These are phyloP conservation scores for Ampelocalamus luodianensis DNA, from an alignment of 176 grass and related monocot genomes.

Conservation along the genomic window DNA sequence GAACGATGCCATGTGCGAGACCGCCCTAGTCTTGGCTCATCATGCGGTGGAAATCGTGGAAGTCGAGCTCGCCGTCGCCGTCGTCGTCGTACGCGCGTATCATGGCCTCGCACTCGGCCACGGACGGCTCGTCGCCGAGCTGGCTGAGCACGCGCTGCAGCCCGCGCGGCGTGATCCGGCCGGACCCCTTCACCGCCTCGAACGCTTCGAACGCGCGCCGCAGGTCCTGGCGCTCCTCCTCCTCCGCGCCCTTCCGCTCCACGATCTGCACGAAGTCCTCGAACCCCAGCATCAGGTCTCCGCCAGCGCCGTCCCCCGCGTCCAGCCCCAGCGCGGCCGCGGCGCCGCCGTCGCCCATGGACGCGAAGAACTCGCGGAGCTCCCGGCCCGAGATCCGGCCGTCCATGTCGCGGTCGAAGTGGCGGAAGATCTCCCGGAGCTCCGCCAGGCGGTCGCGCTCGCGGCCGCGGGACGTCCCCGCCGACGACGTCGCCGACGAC, in stretches of 20 bases:
- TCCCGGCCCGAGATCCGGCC: constrained; percentile 68
- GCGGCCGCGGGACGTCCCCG: constrained; percentile 31
- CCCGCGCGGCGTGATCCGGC: constrained; percentile 85
- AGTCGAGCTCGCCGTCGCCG: constrained; percentile 91
- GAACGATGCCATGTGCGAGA: neutral
- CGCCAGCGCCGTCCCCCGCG: neutral
- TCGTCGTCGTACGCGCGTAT: constrained; percentile 85
- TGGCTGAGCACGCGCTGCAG: constrained; percentile 81
- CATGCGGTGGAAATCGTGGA: constrained; percentile 90
- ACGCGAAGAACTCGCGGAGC: constrained; percentile 68
- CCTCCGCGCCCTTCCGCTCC: constrained; percentile 66
- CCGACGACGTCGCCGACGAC: constrained; percentile 46
- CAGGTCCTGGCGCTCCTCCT: constrained; percentile 78
- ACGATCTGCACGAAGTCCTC: constrained; percentile 75
- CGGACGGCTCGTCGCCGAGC: constrained; percentile 79
- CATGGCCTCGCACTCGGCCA: constrained; percentile 83
- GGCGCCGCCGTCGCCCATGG: constrained; percentile 53
- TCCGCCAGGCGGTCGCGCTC: constrained; percentile 49
- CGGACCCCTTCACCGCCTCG: constrained; percentile 93
- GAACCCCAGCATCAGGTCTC: constrained; percentile 56
- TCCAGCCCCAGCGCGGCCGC: constrained; percentile 7
- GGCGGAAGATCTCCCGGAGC: constrained; percentile 73
- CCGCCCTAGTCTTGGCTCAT: constrained; percentile 52
- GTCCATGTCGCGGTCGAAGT: constrained; percentile 86
- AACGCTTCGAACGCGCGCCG: constrained; percentile 81